Percentiles rank a stretch among this genome's conserved stretches.
phyloP scores from a whole-genome alignment of 768 basidiomycete species.

The Suillus luteus region DNA sequence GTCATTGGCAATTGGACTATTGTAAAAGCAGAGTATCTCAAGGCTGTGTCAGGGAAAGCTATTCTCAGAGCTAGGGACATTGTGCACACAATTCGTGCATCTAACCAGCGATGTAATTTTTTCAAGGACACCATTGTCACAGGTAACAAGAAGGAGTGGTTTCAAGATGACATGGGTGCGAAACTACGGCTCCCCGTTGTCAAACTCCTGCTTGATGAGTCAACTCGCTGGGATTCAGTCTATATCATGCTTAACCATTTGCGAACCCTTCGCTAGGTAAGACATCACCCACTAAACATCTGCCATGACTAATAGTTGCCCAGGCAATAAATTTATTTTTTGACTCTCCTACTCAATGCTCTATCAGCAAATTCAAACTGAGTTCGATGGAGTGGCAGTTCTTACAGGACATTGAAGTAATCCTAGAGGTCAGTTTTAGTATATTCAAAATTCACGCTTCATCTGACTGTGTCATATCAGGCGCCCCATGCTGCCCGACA shows the following conservation, averaged over 20 bases:
- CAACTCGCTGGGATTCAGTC: constrained; percentile 41
- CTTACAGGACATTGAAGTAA: too few species aligned
- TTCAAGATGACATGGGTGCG: background rate
- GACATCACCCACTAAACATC: background rate
- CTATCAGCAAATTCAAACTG: background rate
- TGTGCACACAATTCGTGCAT: background rate
- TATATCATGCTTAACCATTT: constrained; percentile 36
- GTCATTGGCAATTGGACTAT: background rate
- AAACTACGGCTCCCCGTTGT: background rate
- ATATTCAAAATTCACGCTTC: too few species aligned
- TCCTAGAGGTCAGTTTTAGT: too few species aligned
- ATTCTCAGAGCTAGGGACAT: background rate
- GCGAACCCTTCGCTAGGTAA: constrained; percentile 8
- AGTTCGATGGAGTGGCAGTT: too few species aligned
- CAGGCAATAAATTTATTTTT: constrained; percentile 13
- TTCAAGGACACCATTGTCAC: constrained; percentile 2
- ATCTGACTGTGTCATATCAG: too few species aligned
- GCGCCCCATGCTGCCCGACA: too few species aligned
- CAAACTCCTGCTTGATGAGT: constrained; percentile 32
- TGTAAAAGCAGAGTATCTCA: background rate
- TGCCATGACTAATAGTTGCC: background rate
- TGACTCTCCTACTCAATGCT: background rate
- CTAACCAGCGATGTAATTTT: background rate
- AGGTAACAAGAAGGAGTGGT: constrained; percentile 13
- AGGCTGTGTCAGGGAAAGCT: background rate